Percentiles rank a stretch among this genome's conserved stretches.
These are phyloP conservation scores for Phaeosphaeria sp. DNA, from an alignment of 2,329 filamentous ascomycete genomes.

Conservation along the genomic window DNA sequence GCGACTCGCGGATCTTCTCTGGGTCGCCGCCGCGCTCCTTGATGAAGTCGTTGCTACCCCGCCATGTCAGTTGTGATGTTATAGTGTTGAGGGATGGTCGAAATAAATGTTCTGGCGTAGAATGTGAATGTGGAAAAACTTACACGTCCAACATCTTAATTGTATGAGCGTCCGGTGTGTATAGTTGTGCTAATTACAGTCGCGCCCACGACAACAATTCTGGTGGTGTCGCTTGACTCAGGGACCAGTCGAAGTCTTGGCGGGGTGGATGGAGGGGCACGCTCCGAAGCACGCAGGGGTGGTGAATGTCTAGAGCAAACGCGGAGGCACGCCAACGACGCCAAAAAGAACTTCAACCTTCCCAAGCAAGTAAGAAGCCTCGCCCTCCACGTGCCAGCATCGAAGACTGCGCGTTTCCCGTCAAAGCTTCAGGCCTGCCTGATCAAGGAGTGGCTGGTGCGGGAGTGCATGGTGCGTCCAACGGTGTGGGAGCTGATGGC, in stretches of 20 bases:
- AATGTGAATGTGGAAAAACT: too few species aligned
- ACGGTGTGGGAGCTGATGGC: constrained; percentile 7
- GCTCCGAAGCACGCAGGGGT: background rate
- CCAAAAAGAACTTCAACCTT: constrained; percentile 20
- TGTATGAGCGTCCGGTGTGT: constrained; percentile 6
- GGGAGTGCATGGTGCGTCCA: constrained; percentile 29
- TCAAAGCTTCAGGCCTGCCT: constrained; percentile 47
- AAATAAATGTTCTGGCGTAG: too few species aligned
- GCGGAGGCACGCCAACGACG: constrained; percentile 2
- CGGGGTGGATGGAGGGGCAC: constrained; percentile 22
- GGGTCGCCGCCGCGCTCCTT: constrained; percentile 88
- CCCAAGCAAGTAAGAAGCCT: constrained; percentile 32
- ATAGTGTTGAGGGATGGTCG: too few species aligned
- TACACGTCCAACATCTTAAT: constrained; percentile 44
- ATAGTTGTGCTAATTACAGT: constrained; percentile 23
- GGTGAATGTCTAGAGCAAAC: background rate
- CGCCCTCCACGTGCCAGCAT: constrained; percentile 27
- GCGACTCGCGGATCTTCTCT: constrained; percentile 89
- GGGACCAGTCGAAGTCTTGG: constrained; percentile 22
- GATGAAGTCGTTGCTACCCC: constrained; percentile 59
- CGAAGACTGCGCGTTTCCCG: constrained; percentile 33
- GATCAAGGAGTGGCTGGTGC: constrained; percentile 35
- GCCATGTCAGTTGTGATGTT: constrained; percentile 17
- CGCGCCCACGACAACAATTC: constrained; percentile 19
- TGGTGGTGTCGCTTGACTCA: constrained; percentile 35